Evolutionary conservation across 176 grass and related monocot genomes (phyloP).

Genomic region (Miscanthus lutarioriparius): DNA sequence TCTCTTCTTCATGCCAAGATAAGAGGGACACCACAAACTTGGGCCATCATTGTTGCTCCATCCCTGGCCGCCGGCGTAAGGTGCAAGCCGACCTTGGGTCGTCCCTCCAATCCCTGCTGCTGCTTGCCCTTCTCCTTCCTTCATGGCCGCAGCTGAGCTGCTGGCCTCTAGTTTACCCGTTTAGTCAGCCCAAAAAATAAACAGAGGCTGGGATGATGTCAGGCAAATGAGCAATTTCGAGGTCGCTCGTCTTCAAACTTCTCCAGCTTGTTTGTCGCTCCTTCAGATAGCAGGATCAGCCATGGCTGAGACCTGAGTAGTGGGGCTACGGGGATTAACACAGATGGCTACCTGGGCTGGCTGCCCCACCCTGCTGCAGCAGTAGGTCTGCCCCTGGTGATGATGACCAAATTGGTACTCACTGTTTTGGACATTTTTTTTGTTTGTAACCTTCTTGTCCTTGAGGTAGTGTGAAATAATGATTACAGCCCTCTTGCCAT

Average conservation of each 20-base stretch:
- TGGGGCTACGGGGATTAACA: neutral
- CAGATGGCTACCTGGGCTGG: neutral
- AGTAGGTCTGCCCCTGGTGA: neutral
- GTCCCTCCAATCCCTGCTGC: neutral
- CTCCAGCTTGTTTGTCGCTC: neutral
- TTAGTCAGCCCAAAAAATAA: neutral
- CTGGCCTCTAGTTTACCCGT: neutral
- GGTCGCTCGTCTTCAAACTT: neutral
- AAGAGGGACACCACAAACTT: neutral
- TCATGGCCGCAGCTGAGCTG: neutral
- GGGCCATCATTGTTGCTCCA: neutral
- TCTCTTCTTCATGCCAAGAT: neutral
- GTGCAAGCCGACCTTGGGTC: neutral
- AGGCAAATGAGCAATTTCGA: neutral
- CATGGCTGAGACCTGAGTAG: neutral
- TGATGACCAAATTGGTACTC: neutral
- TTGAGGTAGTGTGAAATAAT: neutral
- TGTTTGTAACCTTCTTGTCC: neutral
- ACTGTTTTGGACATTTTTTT: neutral
- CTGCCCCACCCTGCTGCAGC: too few relatives aligned
- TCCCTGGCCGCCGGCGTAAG: neutral
- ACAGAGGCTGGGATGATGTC: neutral
- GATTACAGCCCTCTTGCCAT: neutral
- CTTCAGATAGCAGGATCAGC: neutral
- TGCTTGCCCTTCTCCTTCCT: neutral